Base-by-base conservation (phyloP, 345 rosid species). In the Corymbia maculata region DNA sequence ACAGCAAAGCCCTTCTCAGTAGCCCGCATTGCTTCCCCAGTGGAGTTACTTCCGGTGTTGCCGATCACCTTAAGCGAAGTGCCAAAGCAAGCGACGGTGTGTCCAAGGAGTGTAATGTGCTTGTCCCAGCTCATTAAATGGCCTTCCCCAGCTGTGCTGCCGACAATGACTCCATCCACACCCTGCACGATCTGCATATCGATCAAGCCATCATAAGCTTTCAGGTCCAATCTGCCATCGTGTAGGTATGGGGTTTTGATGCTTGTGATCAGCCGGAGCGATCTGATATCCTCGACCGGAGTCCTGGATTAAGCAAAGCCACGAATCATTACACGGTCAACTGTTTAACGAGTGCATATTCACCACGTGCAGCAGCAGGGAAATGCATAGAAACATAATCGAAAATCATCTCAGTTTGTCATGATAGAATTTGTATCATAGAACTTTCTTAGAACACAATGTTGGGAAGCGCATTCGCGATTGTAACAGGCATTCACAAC, bases 61-160 rank as follows among this genome's bases (percentile, higher is more conserved):
- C 98, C 98, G 86, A 97, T 94, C 57, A 96, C 98, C 90, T 95
- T 96, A 87, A 96, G 89, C 15, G 92, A 93, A 51, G 92, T 92
- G 2, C 99, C 99, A 79, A 95, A 97, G 87, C 95, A 95, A 53
- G 94, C 92, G 15, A 95, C 98, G 0, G 97, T 96, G 88, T 95
- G 99, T 68, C 97, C 98, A 68, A 97, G 96, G 86, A 96, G 98
- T 96, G 94, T 96, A 87, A 96, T 94, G 91, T 97, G 99, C 79
- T 97, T 98, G 44, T 97, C 99, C 99, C 99, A 97, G 90, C 98
- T 95, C 99, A 97, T 97, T 55, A 96, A 86, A 44, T 96, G 98
- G 28, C 99, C 99, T 91, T 97, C 99, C 51, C 99, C 99, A 0
- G 97, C 96, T 84, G 98, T 95, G 85, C 99, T 99, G 28, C 98